A percentile compares a stretch with the other conserved stretches of the same genome.
These are phyloP conservation scores for Agaricus sinodeliciosus DNA, from an alignment of 768 basidiomycete genomes.

Conservation along the genomic window DNA sequence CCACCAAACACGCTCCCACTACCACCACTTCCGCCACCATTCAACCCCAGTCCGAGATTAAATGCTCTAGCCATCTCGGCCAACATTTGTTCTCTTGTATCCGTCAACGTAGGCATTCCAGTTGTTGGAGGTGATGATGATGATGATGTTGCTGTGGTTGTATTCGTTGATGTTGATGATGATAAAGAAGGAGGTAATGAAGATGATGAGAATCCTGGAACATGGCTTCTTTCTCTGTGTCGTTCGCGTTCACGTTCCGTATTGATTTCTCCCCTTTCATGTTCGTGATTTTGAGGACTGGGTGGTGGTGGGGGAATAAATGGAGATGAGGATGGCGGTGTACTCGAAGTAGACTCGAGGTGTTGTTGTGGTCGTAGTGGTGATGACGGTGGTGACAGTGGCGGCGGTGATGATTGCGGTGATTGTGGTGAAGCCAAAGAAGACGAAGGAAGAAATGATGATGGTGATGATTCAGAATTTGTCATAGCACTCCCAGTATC, in stretches of 20 bases:
- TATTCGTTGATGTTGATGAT: conserved; percentile 14
- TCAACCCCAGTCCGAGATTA: conserved; percentile 58
- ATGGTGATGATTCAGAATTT: too few relatives aligned
- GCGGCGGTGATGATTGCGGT: too few relatives aligned
- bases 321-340: neutral
- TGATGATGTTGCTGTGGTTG: neutral
- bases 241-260: too few relatives aligned
- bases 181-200: conserved; percentile 21
- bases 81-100: conserved; percentile 66
- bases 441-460: too few relatives aligned
- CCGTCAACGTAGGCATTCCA: conserved; percentile 18
- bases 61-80: conserved; percentile 80
- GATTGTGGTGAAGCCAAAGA: too few relatives aligned
- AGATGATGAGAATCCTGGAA: conserved; percentile 23
- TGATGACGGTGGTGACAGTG: too few relatives aligned
- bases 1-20: neutral
- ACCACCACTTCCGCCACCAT: conserved; percentile 6
- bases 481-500: too few relatives aligned
- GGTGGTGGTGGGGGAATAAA: conserved; percentile 19
- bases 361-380: too few relatives aligned
- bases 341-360: too few relatives aligned
- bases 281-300: neutral
- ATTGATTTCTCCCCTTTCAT: too few relatives aligned
- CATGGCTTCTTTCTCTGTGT: too few relatives aligned
- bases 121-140: neutral